Evolutionary conservation across 257 asterid species (phyloP).

Genomic region (Solanum chaucha): DNA sequence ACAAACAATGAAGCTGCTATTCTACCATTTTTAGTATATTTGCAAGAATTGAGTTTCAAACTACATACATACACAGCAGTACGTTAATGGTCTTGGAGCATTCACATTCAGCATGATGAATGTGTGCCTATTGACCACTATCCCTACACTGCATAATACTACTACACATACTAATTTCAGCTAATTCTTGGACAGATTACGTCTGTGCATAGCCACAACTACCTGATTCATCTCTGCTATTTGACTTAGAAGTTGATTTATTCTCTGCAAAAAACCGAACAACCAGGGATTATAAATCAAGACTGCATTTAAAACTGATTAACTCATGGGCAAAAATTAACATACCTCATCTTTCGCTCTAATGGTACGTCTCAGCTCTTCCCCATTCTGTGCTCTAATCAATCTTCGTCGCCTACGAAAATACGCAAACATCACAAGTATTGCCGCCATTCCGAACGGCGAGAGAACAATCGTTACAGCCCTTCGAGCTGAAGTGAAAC

Average conservation of each 20-base stretch:
- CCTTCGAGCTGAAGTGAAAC: constrained; percentile 12
- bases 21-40: neutral
- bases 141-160: neutral
- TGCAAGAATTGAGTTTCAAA: neutral
- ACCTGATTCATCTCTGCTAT: constrained; percentile 56
- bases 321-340: neutral
- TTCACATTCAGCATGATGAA: neutral
- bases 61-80: neutral
- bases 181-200: neutral
- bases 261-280: constrained; percentile 36
- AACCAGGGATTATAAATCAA: neutral
- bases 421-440: constrained; percentile 6
- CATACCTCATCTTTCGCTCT: constrained; percentile 41
- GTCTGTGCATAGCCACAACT: constrained; percentile 29
- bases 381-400: neutral
- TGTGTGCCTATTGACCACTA: neutral
- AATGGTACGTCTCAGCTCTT: constrained; percentile 9
- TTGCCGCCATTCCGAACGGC: neutral
- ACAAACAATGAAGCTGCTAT: neutral
- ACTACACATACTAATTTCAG: neutral
- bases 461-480: constrained; percentile 8
- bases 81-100: neutral
- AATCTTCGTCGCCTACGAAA: constrained; percentile 12
- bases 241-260: constrained; percentile 50
- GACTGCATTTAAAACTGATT: neutral